These are phyloP conservation scores for Ceratocystis diversiconidia DNA, from an alignment of 2,329 filamentous ascomycete species.

Conservation along the genomic window DNA sequence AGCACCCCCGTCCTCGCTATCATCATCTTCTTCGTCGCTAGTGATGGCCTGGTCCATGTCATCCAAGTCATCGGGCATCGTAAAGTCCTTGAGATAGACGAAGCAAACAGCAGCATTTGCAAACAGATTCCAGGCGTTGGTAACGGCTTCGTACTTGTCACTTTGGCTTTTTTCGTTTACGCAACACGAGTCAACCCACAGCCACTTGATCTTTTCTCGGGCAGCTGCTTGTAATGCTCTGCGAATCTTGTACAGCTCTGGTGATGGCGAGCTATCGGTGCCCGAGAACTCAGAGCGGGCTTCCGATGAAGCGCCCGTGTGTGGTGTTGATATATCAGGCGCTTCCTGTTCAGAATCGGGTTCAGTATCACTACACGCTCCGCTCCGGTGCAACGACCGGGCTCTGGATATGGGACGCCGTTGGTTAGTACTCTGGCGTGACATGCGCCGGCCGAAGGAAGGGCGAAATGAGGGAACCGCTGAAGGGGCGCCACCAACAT, in stretches of 20 bases:
- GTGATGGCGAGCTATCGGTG: constrained; percentile 10
- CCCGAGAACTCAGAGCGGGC: constrained; percentile 8
- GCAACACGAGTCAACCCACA: constrained; percentile 25
- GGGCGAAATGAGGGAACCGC: background rate
- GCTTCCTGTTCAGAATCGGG: constrained; percentile 7
- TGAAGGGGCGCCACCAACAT: background rate
- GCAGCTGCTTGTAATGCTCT: constrained; percentile 11
- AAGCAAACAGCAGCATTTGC: constrained; percentile 21
- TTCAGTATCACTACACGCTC: constrained; percentile 12
- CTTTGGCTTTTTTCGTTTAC: constrained; percentile 23
- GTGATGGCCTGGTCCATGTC: constrained; percentile 9
- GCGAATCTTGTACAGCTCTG: constrained; percentile 14
- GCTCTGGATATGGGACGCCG: constrained; percentile 6
- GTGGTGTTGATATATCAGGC: constrained; percentile 5
- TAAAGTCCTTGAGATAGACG: constrained; percentile 22
- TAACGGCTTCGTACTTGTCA: constrained; percentile 23
- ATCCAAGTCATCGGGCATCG: constrained; percentile 11
- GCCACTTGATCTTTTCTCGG: constrained; percentile 20
- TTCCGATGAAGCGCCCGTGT: constrained; percentile 7
- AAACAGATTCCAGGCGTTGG: constrained; percentile 23
- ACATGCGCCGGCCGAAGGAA: background rate
- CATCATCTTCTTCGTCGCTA: constrained; percentile 8
- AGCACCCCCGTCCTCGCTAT: constrained; percentile 14
- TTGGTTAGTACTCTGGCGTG: background rate
- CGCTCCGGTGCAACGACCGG: constrained; percentile 1